These are phyloP conservation scores for Cichorium intybus DNA, from an alignment of 140 eudicot species.

Conservation along the genomic window DNA sequence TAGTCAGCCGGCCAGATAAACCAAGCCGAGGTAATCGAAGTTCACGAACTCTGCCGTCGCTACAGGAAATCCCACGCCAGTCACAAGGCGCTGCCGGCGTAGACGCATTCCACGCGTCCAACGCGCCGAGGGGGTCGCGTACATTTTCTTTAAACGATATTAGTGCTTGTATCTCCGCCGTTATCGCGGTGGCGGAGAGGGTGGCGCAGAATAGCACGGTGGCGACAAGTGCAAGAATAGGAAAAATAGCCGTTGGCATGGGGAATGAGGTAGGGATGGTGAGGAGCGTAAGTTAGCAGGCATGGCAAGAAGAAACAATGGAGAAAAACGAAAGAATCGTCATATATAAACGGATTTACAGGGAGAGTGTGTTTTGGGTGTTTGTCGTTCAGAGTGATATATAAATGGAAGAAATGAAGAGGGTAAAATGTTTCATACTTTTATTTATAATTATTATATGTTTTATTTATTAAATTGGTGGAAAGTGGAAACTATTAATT, in stretches of 20 bases:
- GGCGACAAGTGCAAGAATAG: conserved; percentile 21
- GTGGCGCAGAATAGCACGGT: conserved; percentile 22
- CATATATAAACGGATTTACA: conserved; percentile 4
- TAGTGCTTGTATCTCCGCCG: conserved; percentile 46
- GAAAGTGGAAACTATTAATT: too few species aligned
- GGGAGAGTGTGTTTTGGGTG: conserved; percentile 8
- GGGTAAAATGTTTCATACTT: too few species aligned
- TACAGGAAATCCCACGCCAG: conserved; percentile 77
- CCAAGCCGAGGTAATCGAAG: conserved; percentile 65
- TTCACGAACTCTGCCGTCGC: conserved; percentile 44
- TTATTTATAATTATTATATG: too few species aligned
- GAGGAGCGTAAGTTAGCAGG: conserved; percentile 37
- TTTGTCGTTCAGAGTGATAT: neutral
- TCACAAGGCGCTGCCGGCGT: conserved; percentile 80
- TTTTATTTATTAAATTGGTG: too few species aligned
- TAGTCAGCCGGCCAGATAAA: conserved; percentile 56
- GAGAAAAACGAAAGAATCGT: conserved; percentile 13
- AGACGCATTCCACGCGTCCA: conserved; percentile 62
- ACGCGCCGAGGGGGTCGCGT: conserved; percentile 67
- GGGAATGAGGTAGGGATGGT: conserved; percentile 22
- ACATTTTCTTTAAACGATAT: conserved; percentile 45
- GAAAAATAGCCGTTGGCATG: conserved; percentile 73
- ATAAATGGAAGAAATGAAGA: neutral
- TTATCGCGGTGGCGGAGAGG: conserved; percentile 13
- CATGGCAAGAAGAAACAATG: conserved; percentile 29